Conservation (phyloP, 164 flowering plant species). For the Pachysandra terminalis region DNA sequence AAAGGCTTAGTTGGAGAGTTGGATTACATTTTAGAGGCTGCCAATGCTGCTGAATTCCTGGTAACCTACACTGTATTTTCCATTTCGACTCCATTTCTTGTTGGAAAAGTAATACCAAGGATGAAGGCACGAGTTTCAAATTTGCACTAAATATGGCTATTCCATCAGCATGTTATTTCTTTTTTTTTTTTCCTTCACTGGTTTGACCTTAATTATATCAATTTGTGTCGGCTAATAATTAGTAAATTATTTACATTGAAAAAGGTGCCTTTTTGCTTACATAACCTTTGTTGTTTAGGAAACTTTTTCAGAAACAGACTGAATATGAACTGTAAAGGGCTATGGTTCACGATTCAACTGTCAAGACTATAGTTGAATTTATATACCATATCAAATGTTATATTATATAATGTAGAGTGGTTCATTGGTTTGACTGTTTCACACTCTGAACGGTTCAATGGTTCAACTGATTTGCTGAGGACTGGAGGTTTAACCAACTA, state of each 20-base stretch:
- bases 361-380: not conserved
- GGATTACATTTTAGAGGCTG: conserved; percentile 87
- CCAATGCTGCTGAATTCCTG: conserved; percentile 73
- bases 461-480: too few species aligned
- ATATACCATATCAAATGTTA: too few species aligned
- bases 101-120: not conserved
- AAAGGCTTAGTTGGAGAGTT: conserved; percentile 92
- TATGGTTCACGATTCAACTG: too few species aligned
- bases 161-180: not conserved
- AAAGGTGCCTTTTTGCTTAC: not conserved
- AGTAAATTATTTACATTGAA: too few species aligned
- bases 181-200: not conserved
- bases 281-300: not conserved
- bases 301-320: not conserved
- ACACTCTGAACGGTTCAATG: not conserved
- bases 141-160: not conserved
- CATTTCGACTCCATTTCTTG: not conserved
- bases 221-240: not conserved
- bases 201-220: not conserved
- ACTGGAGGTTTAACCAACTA: too few species aligned
- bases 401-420: too few species aligned
- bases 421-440: too few species aligned
- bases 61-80: conserved; percentile 30
- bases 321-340: not conserved
- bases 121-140: not conserved